A percentile compares a stretch with the other conserved stretches of the same genome.
These are phyloP conservation scores for Geotrichum armillariae DNA, from an alignment of 1,139 yeast species.

Conservation along the genomic window DNA sequence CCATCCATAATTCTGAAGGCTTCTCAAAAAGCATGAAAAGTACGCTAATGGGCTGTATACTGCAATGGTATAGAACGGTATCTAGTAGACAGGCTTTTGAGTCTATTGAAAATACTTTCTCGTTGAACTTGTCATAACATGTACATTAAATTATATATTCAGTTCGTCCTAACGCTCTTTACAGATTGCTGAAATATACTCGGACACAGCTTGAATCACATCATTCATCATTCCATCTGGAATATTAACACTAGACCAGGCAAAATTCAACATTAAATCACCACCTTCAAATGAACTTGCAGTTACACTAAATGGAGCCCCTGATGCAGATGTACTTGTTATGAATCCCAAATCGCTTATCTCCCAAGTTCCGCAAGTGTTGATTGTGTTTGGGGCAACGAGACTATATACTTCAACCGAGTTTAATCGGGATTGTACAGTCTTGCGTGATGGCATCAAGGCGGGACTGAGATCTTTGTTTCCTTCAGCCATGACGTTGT, in stretches of 20 bases:
- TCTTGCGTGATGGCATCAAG: background rate
- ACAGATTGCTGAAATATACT: conserved; percentile 2
- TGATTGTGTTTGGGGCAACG: background rate
- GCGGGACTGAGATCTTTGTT: background rate
- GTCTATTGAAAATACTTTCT: too few relatives aligned
- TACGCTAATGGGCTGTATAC: too few relatives aligned
- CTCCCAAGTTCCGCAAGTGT: background rate
- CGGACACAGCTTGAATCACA: background rate
- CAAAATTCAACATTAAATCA: background rate
- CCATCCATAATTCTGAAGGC: background rate
- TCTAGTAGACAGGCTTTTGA: too few relatives aligned
- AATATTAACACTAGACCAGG: background rate
- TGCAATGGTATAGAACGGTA: too few relatives aligned
- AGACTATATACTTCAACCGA: background rate
- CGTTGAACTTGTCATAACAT: too few relatives aligned
- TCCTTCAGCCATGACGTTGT: background rate
- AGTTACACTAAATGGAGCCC: background rate
- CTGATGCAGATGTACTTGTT: background rate
- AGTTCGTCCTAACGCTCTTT: background rate
- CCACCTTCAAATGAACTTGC: background rate
- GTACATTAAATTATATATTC: too few relatives aligned
- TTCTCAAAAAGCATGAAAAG: too few relatives aligned
- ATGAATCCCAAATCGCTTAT: background rate
- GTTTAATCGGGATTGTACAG: background rate
- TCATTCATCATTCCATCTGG: background rate